These are phyloP conservation scores for Plasmopara muralis DNA, from an alignment of 352 stramenopile species.

Conservation along the genomic window DNA sequence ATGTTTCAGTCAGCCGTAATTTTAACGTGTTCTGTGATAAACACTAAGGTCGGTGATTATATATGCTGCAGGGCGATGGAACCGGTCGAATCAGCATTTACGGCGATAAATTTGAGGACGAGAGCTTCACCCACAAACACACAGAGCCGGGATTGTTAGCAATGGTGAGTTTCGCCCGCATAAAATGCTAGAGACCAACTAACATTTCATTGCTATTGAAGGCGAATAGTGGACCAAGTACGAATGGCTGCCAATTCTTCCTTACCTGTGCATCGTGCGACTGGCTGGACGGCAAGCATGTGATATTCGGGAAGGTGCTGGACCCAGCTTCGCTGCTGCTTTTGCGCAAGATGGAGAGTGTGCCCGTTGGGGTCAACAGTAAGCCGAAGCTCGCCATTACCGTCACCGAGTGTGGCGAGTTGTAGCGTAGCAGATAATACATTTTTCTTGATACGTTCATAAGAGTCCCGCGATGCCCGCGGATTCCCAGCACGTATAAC, in stretches of 20 bases:
- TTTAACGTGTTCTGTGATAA: not conserved
- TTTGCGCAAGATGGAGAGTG: constrained; percentile 83
- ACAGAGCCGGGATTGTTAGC: constrained; percentile 67
- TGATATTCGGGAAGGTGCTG: constrained; percentile 53
- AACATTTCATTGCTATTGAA: not conserved
- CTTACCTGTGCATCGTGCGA: constrained; percentile 90
- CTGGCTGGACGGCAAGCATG: constrained; percentile 80
- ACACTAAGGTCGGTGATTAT: not conserved
- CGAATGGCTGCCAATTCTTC: constrained; percentile 95
- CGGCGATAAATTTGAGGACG: constrained; percentile 78
- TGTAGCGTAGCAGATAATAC: constrained; percentile 33
- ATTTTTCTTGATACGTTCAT: not conserved
- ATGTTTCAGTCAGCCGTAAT: too few relatives aligned
- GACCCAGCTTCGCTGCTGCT: constrained; percentile 80
- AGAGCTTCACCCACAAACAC: constrained; percentile 78
- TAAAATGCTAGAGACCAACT: not conserved
- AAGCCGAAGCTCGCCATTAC: constrained; percentile 85
- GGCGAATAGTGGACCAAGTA: constrained; percentile 92
- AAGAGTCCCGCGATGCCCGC: too few relatives aligned
- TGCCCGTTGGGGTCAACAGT: constrained; percentile 13
- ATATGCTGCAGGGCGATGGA: constrained; percentile 52
- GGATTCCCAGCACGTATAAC: too few relatives aligned
- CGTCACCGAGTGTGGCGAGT: constrained; percentile 86
- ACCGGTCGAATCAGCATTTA: constrained; percentile 84
- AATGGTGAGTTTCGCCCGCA: constrained; percentile 38